Evolutionary conservation across 164 flowering plant genomes (phyloP).

Genomic region (Dillenia turbinata): DNA sequence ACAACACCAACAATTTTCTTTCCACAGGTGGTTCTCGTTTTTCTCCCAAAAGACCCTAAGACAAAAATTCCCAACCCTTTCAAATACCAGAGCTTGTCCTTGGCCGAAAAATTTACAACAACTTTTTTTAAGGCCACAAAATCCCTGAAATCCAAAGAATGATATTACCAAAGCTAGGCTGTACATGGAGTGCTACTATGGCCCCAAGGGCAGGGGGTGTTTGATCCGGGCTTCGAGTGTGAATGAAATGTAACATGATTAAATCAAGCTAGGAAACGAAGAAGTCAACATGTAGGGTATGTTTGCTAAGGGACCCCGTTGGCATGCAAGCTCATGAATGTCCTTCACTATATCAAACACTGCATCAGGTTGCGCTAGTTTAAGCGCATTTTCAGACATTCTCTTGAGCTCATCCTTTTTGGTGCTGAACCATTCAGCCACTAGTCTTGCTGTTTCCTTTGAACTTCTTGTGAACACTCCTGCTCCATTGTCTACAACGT

Average conservation of each 20-base stretch:
- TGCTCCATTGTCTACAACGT: conserved; percentile 93
- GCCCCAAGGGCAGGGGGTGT: neutral
- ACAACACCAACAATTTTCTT: too few relatives aligned
- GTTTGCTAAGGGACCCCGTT: conserved; percentile 62
- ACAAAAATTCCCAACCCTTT: too few relatives aligned
- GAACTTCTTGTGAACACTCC: conserved; percentile 87
- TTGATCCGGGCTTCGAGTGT: neutral
- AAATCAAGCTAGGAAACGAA: conserved; percentile 65
- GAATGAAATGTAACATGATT: conserved; percentile 1
- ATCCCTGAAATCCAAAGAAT: conserved; percentile 34
- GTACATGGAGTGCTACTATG: conserved; percentile 20
- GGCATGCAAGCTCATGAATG: conserved; percentile 64
- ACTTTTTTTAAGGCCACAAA: conserved; percentile 4
- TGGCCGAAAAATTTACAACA: conserved; percentile 8
- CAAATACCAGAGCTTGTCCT: too few relatives aligned
- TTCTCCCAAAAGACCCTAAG: too few relatives aligned
- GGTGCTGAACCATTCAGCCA: conserved; percentile 88
- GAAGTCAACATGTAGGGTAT: conserved; percentile 64
- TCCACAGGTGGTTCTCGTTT: too few relatives aligned
- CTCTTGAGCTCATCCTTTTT: conserved; percentile 66
- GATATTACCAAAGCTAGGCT: conserved; percentile 19
- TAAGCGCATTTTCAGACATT: conserved; percentile 83
- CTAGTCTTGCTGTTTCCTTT: conserved; percentile 72
- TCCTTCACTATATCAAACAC: conserved; percentile 94
- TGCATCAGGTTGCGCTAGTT: conserved; percentile 90